Base-by-base conservation (phyloP, 2,329 filamentous ascomycete genomes). In the Xylaria sp. region DNA sequence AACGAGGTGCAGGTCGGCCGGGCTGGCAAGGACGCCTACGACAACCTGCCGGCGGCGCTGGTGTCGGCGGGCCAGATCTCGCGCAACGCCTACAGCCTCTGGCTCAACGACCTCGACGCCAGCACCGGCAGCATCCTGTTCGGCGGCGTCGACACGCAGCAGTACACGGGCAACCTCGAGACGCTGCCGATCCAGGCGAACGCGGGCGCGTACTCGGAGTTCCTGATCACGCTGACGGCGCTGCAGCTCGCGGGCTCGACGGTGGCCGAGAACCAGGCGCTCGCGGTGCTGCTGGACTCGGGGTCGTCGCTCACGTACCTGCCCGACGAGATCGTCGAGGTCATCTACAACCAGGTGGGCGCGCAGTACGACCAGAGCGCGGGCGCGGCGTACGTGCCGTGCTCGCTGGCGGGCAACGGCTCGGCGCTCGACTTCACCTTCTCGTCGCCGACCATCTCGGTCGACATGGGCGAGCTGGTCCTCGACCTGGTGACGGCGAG, bases 1-100 rank as follows among this genome's bases (percentile, higher is more conserved):
- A 96, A 97, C 78, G 94, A 98, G 81, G 92, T 92, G 13, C 89
- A 91, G 74, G 88, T 92, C 55, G 85, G 86, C 61, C 84, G 88
- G 71, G 86, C 84, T 9, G 83, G 85, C 6, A 80, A 83, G 66
- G 67, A 81, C 3, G 66, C 87, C 0, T 94, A 94, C 80, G 80
- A 88, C 52, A 94, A 94, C 78, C 82, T 94, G 7, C 92, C 92
- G 1, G 85, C 87, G 51, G 87, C 87, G 69, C 83, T 94, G 82
- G 87, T 87, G 1, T 80, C 87, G 37, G 83, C 87, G 3, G 89
- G 88, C 8, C 64, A 86, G 59, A 93, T 93, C 72, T 80, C 86
- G 20, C 89, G 90, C 20, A 90, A 87, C 64, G 90, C 91, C 1
- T 94, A 91, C 81, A 93, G 90, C 76, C 80, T 95, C 52, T 94